Base-by-base conservation (phyloP, 1,284 basidiomycete species). In the Stereum hirsutum region DNA sequence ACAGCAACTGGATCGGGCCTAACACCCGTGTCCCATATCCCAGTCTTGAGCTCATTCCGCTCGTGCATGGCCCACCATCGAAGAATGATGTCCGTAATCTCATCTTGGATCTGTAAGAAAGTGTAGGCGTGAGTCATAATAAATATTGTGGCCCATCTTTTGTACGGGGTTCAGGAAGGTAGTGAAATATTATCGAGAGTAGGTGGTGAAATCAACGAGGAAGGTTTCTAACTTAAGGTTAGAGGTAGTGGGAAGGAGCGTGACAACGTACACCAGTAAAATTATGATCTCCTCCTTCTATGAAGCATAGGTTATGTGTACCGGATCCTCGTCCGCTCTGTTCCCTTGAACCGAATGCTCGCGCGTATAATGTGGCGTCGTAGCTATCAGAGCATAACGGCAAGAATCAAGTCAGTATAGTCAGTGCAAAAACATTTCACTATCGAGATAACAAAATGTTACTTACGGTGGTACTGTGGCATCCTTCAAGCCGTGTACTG, bases 241-340 rank as follows among this genome's bases (percentile, higher is more conserved):
- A 20, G 10, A 17, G 27, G 11, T 19, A 27, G 0, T 31, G 43
- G 28, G 27, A 41, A 15, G 14, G 35, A 42, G 27, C 6, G 4
- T 15, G 39, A 46, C 75, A 72, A 23, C 75, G 39, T 46, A 75
- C 72, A 20, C 75, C 74, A 26, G 72, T 77, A 52, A 81, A 81
- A 58, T 86, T 88, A 54, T 88, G 84, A 59, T 85, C 82, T 11
- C 77, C 81, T 37, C 71, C 71, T 55, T 87, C 85, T 25, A 84
- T 62, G 23, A 79, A 61, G 54, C 78, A 70, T 21, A 88, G 62
- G 23, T 65, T 78, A 54, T 86, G 82, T 4, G 81, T 84, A 33
- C 83, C 85, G 12, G 77, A 72, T 12, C 53, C 52, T 44, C 81
- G 66, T 23, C 60, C 52, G n/a, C 75, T n/a, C n/a, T n/a, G n/a